Evolutionary conservation across 768 basidiomycete species (phyloP).

Genomic region (Boletus vinaceobasis): DNA sequence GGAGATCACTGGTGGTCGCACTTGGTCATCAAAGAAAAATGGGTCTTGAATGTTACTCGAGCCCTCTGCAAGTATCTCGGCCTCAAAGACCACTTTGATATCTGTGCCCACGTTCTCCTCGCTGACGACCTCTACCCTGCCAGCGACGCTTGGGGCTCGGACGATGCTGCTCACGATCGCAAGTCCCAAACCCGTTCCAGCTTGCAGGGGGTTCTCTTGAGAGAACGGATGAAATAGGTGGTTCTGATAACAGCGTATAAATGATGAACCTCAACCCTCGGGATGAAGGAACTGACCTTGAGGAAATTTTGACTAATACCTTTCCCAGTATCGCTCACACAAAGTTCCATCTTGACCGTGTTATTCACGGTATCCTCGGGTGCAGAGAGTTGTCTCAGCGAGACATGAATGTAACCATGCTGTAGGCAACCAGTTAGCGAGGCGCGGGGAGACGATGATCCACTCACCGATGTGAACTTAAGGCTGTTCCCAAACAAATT

Average conservation of each 20-base stretch:
- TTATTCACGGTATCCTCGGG: conserved; percentile 49
- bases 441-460: background rate
- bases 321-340: conserved; percentile 89
- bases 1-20: conserved; percentile 51
- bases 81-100: conserved; percentile 81
- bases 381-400: conserved; percentile 69
- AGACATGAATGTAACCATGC: conserved; percentile 86
- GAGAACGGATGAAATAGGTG: conserved; percentile 97
- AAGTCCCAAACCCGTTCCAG: conserved; percentile 90
- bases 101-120: conserved; percentile 89
- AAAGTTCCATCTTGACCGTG: conserved; percentile 74
- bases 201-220: conserved; percentile 91
- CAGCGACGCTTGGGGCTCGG: conserved; percentile 77
- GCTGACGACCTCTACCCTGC: conserved; percentile 93
- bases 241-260: conserved; percentile 46
- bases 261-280: background rate
- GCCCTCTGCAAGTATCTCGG: conserved; percentile 51
- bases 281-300: conserved; percentile 48
- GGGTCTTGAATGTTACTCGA: conserved; percentile 41
- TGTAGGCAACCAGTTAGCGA: conserved; percentile 29
- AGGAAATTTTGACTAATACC: conserved; percentile 93
- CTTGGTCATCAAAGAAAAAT: conserved; percentile 41
- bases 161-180: conserved; percentile 95
- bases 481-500: conserved; percentile 92
- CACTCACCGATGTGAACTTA: conserved; percentile 80